These are phyloP conservation scores for Aethionema arabicum DNA, from an alignment of 345 rosid species.

Conservation along the genomic window DNA sequence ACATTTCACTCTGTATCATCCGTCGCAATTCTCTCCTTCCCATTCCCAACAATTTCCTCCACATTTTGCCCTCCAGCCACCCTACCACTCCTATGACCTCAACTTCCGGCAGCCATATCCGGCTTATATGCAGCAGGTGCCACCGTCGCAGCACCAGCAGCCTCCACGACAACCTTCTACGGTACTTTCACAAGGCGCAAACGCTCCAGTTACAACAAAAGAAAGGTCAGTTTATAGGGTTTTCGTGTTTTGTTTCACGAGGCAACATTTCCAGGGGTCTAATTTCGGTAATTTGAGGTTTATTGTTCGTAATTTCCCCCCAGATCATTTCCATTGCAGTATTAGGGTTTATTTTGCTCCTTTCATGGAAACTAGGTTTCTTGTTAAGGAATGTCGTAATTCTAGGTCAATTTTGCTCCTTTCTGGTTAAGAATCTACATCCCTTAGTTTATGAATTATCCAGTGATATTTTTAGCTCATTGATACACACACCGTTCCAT, in stretches of 20 bases:
- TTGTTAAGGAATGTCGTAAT: conserved; percentile 20
- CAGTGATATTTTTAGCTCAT: conserved; percentile 17
- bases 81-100: conserved; percentile 56
- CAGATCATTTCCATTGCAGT: conserved; percentile 1
- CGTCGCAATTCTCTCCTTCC: conserved; percentile 39
- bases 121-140: conserved; percentile 34
- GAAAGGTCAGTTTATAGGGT: conserved; percentile 53
- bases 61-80: conserved; percentile 54
- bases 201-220: conserved; percentile 43
- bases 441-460: conserved; percentile 4
- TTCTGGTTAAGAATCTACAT: conserved; percentile 4
- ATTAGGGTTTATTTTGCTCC: conserved; percentile 11
- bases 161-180: conserved; percentile 33
- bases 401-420: conserved; percentile 23
- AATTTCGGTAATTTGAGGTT: conserved; percentile 5
- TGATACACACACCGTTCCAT: neutral
- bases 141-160: conserved; percentile 31
- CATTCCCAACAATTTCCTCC: conserved; percentile 45
- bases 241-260: neutral
- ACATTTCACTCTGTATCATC: conserved; percentile 62
- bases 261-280: neutral
- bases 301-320: conserved; percentile 1
- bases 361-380: conserved; percentile 16
- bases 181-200: conserved; percentile 22
- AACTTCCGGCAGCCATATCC: conserved; percentile 66